These are phyloP conservation scores for Saturnispora dispora DNA, from an alignment of 805 yeast species.

Conservation along the genomic window DNA sequence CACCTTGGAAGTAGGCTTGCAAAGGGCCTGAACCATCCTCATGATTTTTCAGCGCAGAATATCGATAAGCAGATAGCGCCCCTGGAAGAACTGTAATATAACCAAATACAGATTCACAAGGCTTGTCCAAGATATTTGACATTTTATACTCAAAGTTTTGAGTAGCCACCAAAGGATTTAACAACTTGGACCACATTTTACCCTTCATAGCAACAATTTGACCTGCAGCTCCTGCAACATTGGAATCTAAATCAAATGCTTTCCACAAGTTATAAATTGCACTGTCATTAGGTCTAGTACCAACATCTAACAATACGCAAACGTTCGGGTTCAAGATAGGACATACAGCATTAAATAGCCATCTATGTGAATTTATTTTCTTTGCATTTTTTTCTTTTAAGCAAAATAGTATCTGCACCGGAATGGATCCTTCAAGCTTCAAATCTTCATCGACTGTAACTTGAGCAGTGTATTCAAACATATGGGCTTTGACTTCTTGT, in stretches of 20 bases:
- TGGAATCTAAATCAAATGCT: slow-evolving; percentile 91
- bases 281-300: slow-evolving; percentile 84
- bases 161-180: slow-evolving; percentile 90
- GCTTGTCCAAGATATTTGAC: slow-evolving; percentile 94
- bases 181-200: slow-evolving; percentile 65
- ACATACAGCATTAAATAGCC: slow-evolving; percentile 94
- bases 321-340: slow-evolving; percentile 90
- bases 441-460: slow-evolving; percentile 83
- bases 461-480: slow-evolving; percentile 94
- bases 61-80: slow-evolving; percentile 90
- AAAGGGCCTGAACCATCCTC: slow-evolving; percentile 91
- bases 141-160: slow-evolving; percentile 95
- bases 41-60: slow-evolving; percentile 74
- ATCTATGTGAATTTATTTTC: slow-evolving; percentile 94
- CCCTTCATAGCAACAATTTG: slow-evolving; percentile 96
- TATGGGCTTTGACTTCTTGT: slow-evolving; percentile 84
- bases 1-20: slow-evolving; percentile 84
- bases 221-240: slow-evolving; percentile 99
- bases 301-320: slow-evolving; percentile 87
- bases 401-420: slow-evolving; percentile 90
- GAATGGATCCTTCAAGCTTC: slow-evolving; percentile 86
- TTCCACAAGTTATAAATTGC: slow-evolving; percentile 95
- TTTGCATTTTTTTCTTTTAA: slow-evolving; percentile 86
- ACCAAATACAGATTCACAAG: slow-evolving; percentile 86
- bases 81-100: slow-evolving; percentile 93